Percentiles rank a stretch among this genome's conserved stretches.
phyloP scores from a whole-genome alignment of 1,139 yeast genomes.

The Protomyces gravidus region DNA sequence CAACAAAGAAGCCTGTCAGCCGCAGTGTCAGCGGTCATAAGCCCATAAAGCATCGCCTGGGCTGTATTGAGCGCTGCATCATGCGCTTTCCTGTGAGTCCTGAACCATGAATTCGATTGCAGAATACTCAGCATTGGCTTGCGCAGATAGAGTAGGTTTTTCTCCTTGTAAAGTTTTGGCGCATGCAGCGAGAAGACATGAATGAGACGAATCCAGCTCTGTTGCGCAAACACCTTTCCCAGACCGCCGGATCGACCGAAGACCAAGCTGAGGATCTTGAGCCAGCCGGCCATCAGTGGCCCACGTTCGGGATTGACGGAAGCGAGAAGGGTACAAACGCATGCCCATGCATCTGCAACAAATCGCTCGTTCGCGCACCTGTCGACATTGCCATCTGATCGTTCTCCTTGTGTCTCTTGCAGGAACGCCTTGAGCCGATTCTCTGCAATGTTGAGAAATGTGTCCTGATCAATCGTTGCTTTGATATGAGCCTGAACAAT shows the following conservation, averaged over 20 bases:
- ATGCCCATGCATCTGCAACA: constrained; percentile 33
- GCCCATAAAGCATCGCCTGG: constrained; percentile 25
- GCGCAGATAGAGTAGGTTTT: constrained; percentile 11
- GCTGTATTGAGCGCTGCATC: constrained; percentile 28
- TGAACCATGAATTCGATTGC: background rate
- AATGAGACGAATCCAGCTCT: constrained; percentile 30
- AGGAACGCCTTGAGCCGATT: constrained; percentile 29
- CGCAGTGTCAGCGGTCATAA: constrained; percentile 13
- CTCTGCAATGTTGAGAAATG: constrained; percentile 20
- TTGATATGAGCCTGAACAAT: constrained; percentile 20
- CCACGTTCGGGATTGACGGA: constrained; percentile 32
- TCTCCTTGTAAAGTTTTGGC: constrained; percentile 8
- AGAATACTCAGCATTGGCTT: constrained; percentile 18
- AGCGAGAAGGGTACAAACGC: constrained; percentile 30
- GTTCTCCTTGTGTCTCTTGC: constrained; percentile 31
- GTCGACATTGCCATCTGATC: constrained; percentile 34
- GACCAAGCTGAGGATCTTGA: constrained; percentile 31
- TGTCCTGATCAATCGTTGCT: constrained; percentile 3
- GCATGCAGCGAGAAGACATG: constrained; percentile 28
- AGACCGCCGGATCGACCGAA: constrained; percentile 29
- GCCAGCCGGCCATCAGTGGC: constrained; percentile 32
- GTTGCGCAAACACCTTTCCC: constrained; percentile 30
- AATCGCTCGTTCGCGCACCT: constrained; percentile 32
- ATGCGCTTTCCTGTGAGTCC: constrained; percentile 3
- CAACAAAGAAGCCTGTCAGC: constrained; percentile 11